Evolutionary conservation across 2,329 filamentous ascomycete genomes (phyloP).

Genomic region (Cordyceps militaris): DNA sequence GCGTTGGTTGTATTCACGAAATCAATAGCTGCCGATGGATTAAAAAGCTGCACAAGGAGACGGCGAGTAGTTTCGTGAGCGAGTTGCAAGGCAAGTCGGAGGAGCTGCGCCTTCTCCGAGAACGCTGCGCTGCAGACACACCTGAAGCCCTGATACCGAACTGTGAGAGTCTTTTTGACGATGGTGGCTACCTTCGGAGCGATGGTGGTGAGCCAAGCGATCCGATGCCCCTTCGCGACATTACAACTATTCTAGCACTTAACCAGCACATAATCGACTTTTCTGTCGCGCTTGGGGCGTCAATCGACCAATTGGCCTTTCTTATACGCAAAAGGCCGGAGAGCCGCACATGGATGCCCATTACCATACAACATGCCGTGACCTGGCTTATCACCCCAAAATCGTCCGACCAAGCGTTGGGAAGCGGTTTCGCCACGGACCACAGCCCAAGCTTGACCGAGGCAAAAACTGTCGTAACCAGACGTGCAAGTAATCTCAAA

Average conservation of each 20-base stretch:
- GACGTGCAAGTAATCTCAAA: not conserved
- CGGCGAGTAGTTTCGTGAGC: constrained; percentile 17
- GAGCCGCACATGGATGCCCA: constrained; percentile 36
- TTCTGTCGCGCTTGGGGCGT: constrained; percentile 22
- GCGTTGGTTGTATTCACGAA: constrained; percentile 19
- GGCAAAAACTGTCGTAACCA: not conserved
- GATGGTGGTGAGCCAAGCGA: constrained; percentile 16
- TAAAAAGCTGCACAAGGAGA: constrained; percentile 16
- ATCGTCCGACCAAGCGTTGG: not conserved
- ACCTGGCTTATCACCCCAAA: constrained; percentile 30
- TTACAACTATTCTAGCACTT: constrained; percentile 38
- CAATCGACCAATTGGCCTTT: constrained; percentile 30
- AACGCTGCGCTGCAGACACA: constrained; percentile 23
- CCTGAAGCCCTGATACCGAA: constrained; percentile 33
- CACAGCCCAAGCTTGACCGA: not conserved
- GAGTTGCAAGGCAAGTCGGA: constrained; percentile 19
- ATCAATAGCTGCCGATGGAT: constrained; percentile 26
- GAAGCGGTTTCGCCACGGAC: not conserved
- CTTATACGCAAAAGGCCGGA: constrained; percentile 29
- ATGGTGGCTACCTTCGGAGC: constrained; percentile 25
- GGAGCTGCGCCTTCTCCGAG: constrained; percentile 22
- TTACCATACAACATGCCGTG: constrained; percentile 31
- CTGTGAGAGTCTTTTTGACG: constrained; percentile 35
- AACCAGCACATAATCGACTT: constrained; percentile 33
- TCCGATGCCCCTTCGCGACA: constrained; percentile 27